Evolutionary conservation across 2,329 filamentous ascomycete genomes (phyloP), one percentile per base, ranked within the genome.

Genomic region (Pseudocercospora musae): DNA sequence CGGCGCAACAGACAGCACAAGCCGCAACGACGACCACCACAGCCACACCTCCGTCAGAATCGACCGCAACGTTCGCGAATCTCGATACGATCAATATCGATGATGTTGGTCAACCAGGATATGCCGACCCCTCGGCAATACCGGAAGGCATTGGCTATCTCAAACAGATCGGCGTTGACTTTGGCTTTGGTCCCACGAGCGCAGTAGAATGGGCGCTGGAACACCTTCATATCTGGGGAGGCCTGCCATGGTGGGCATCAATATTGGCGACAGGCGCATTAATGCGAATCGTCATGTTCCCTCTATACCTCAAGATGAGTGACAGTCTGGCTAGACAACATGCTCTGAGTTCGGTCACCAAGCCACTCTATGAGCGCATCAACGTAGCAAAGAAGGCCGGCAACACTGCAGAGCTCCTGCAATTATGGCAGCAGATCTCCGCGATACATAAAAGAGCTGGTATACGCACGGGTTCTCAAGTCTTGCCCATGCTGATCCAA

Each of bases 71-170:
- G 29, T 67, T 69, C 54, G 65, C 69, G 20, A 71, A 70, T 59
- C 65, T 74, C 60, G 71, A 74, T 58, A 69, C 69, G 25, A 73
- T 75, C 56, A 73, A 68, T 9, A 73, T 78, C 37, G 77, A 78
- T 27, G 71, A 72, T 23, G 69, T 79, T 11, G 72, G 25, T 8
- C 55, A 59, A 15, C n/a, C 49, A 21, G 59, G 62, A 25, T 57
- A 62, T 27, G 55, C 58, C 27, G 63, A 63, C 25, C 53, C 62
- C 4, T 40, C 54, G 8, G 55, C 61, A 65, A 85, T 92, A 66
- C 86, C 89, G 37, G 89, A 94, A 72, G 82, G 86, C 56, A 85
- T 96, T 62, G 95, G 95, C 65, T 97, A 93, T 72, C 81, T 99
- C 62, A 86, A 90, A 69, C 83, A 86, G 6, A 81, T 98, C 10